Conservation (phyloP, 208 protist species). For the Acanthamoeba royreba region DNA sequence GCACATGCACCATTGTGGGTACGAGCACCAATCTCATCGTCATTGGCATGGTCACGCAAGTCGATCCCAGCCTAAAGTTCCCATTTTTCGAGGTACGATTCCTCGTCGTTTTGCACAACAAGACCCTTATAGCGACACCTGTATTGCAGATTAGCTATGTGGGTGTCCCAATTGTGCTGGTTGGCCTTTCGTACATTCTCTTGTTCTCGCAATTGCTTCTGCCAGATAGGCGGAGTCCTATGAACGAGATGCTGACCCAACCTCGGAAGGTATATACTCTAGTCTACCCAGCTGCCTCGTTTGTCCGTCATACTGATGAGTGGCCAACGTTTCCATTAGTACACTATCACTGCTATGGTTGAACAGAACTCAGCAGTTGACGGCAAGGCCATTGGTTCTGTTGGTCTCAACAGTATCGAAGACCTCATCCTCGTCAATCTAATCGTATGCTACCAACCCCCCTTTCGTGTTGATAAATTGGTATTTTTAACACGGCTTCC, state of each 20-base stretch:
- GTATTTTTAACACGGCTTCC: background rate
- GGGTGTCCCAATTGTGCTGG: background rate
- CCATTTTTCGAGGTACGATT: slow-evolving; percentile 35
- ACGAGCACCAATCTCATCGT: slow-evolving; percentile 56
- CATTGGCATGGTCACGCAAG: background rate
- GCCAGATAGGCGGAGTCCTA: background rate
- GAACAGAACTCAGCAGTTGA: background rate
- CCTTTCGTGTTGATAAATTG: background rate
- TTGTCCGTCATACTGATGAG: too few species aligned
- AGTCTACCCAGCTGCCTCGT: too few species aligned
- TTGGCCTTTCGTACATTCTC: background rate
- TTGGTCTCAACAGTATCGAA: slow-evolving; percentile 6
- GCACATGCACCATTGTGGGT: slow-evolving; percentile 52
- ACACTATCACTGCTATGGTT: background rate
- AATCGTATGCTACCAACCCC: background rate
- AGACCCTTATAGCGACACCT: too few species aligned
- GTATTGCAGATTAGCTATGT: background rate
- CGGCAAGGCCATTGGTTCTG: background rate
- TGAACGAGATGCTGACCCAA: background rate
- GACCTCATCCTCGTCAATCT: slow-evolving; percentile 6
- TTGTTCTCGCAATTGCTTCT: background rate
- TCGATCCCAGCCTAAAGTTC: background rate
- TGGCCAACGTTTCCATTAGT: background rate
- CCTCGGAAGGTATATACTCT: background rate
- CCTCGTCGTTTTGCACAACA: background rate